Evolutionary conservation across 1,139 yeast genomes (phyloP), one percentile per base, ranked within the genome.

Genomic region (Yamadazyma epiphylla): DNA sequence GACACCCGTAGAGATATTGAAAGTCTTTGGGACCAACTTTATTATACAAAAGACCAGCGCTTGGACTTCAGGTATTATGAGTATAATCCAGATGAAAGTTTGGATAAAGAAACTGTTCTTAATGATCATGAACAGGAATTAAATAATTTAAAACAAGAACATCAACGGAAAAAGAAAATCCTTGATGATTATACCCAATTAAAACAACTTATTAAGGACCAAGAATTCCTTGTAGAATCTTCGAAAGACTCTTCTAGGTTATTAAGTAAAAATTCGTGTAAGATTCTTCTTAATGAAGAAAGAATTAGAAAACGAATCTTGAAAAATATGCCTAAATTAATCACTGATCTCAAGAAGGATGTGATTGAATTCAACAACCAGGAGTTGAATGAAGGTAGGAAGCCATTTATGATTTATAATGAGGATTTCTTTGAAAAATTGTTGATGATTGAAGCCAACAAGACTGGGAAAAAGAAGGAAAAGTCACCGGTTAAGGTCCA

Each of bases 171-270:
- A 35, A 67, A 66, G 35, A 80, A 80, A 0, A 64, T 86, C 7
- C 54, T 87, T 25, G 57, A 64, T 6, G 53, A 73, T 10, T 74
- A 82, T 25, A 65, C 71, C 4, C 74, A 73, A 32, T 70, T 84
- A 39, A 62, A 70, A 28, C 71, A 66, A 5, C 55, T 89, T 12
- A 56, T 77, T 22, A 58, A 63, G 13, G 95, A 87, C 45, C 82
- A 82, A 42, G 49, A 55, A 4, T 75, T 75, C 30, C 64, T 91
- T 24, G 78, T 70, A 27, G 81, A 77, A 41, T 77, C 94, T 4
- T 74, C 85, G 1, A 81, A 78, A 45, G 94, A 91, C 50, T 80
- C 96, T 0, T 79, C 94, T 0, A 68, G 97, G 38, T 64, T 89
- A 25, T 60, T 84, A 30, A 74, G 84, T 38, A 76, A 85, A 46